phyloP scores from a whole-genome alignment of 768 basidiomycete genomes.

The Leucogyrophana mollusca region DNA sequence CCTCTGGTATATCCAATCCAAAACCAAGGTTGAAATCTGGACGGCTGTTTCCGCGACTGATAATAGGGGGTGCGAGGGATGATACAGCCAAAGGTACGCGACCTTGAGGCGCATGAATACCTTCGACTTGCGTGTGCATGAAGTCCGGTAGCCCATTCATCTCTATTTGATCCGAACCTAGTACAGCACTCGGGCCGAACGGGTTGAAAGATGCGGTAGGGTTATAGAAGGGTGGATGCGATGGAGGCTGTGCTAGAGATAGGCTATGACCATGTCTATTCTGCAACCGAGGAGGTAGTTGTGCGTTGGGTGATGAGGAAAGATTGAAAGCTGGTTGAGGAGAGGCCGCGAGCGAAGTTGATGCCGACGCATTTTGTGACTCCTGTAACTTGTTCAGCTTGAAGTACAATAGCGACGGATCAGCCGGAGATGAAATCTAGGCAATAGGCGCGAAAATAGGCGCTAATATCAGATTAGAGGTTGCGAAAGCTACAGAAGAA shows the following conservation, averaged over 20 bases:
- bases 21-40: conserved; percentile 81
- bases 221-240: conserved; percentile 32
- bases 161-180: conserved; percentile 49
- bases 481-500: conserved; percentile 15
- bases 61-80: conserved; percentile 44
- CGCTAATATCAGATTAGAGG: conserved; percentile 5
- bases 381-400: conserved; percentile 84
- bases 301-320: conserved; percentile 50
- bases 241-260: conserved; percentile 65
- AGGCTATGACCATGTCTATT: conserved; percentile 71
- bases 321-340: conserved; percentile 60
- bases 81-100: conserved; percentile 46
- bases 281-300: conserved; percentile 37
- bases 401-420: conserved; percentile 77
- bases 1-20: conserved; percentile 76
- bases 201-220: conserved; percentile 54
- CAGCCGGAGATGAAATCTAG: conserved; percentile 89
- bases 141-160: conserved; percentile 21
- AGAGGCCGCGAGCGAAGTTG: conserved; percentile 58
- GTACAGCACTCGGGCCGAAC: conserved; percentile 56
- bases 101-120: conserved; percentile 55
- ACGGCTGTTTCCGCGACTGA: conserved; percentile 46
- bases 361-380: conserved; percentile 52
- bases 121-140: conserved; percentile 23
- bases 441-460: not conserved